phyloP scores from a whole-genome alignment of 225 moss, liverwort and hornwort genomes.

The Takakia lepidozioides region DNA sequence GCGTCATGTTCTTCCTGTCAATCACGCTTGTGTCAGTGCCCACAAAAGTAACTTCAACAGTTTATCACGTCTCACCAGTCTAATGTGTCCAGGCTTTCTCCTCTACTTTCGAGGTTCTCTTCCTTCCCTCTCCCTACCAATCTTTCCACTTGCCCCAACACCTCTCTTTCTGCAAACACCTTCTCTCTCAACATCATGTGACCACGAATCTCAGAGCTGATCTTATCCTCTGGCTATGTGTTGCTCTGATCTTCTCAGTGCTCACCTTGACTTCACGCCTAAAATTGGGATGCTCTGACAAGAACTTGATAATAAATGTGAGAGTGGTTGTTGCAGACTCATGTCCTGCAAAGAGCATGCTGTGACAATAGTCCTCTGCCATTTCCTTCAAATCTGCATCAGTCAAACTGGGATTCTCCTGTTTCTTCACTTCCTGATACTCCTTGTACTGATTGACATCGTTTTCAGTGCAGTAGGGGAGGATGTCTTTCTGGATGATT shows the following conservation, averaged over 20 bases:
- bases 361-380: constrained; percentile 35
- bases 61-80: no score
- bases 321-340: constrained; percentile 32
- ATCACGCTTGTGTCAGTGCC: no score
- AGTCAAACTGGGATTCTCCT: constrained; percentile 13
- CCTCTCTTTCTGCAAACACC: no score
- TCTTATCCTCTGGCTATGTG: no score
- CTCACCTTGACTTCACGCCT: constrained; percentile 30
- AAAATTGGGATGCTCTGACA: constrained; percentile 23
- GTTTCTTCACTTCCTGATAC: constrained; percentile 9
- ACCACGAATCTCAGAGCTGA: not conserved
- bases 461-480: constrained; percentile 16
- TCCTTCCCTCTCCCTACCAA: no score
- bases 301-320: constrained; percentile 23
- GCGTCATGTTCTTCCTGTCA: constrained; percentile 26
- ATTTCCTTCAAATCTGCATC: constrained; percentile 22
- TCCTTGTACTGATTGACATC: constrained; percentile 29
- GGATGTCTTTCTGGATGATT: constrained; percentile 21
- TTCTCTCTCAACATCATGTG: not conserved
- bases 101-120: no score
- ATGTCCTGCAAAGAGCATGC: constrained; percentile 31
- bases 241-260: no score
- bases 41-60: no score
- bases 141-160: no score
- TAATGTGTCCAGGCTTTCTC: no score